Evolutionary conservation across 2,329 filamentous ascomycete species (phyloP).

Genomic region (Phoma sp.): DNA sequence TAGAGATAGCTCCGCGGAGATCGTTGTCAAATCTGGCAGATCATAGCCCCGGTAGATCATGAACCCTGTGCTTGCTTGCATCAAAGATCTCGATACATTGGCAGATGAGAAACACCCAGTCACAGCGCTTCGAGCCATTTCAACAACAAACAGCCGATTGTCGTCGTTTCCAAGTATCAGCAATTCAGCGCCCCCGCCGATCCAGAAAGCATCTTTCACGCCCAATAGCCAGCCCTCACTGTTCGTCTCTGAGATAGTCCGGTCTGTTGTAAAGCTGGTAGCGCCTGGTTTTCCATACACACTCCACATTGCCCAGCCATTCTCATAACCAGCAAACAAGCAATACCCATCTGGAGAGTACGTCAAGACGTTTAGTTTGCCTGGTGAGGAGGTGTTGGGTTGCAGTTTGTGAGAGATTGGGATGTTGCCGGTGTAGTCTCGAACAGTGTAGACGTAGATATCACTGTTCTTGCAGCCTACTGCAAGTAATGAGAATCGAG

Average conservation of each 20-base stretch:
- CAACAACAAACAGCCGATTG: slow-evolving; percentile 83
- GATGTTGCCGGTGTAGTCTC: slow-evolving; percentile 93
- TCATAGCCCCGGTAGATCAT: slow-evolving; percentile 96
- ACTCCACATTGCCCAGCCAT: slow-evolving; percentile 96
- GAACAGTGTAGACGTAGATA: slow-evolving; percentile 88
- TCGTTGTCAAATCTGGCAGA: slow-evolving; percentile 85
- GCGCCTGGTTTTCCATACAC: slow-evolving; percentile 92
- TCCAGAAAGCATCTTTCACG: slow-evolving; percentile 80
- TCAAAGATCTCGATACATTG: slow-evolving; percentile 86
- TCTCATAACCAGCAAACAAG: slow-evolving; percentile 89
- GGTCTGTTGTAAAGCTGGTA: slow-evolving; percentile 80
- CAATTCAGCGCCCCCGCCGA: slow-evolving; percentile 86
- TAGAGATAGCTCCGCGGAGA: slow-evolving; percentile 89
- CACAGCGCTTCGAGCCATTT: slow-evolving; percentile 93
- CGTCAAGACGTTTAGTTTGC: slow-evolving; percentile 73
- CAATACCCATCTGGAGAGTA: slow-evolving; percentile 98
- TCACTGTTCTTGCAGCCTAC: slow-evolving; percentile 81
- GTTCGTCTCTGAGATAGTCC: slow-evolving; percentile 68
- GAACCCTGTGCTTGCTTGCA: slow-evolving; percentile 86
- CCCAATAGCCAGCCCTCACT: slow-evolving; percentile 86
- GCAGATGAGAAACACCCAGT: slow-evolving; percentile 90
- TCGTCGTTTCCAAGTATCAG: slow-evolving; percentile 75
- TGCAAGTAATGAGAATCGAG: slow-evolving; percentile 90
- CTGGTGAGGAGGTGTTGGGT: slow-evolving; percentile 74
- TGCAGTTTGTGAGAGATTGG: slow-evolving; percentile 81